A percentile compares a stretch with the other conserved stretches of the same genome.
phyloP scores from a whole-genome alignment of 805 yeast species.

The Ogataea pilisensis region DNA sequence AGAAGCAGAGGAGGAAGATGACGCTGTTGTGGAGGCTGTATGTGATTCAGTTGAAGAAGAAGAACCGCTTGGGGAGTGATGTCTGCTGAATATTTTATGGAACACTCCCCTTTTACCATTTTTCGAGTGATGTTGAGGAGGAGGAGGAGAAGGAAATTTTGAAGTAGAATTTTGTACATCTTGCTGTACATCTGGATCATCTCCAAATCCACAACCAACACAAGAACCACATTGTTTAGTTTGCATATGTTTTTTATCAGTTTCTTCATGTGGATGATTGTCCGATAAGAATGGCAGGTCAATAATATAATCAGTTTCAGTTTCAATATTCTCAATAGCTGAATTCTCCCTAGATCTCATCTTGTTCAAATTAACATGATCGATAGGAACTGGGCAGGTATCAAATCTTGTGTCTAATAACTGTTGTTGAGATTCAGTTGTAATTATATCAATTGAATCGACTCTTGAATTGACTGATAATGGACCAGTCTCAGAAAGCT shows the following conservation, averaged over 20 bases:
- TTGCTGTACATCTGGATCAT: constrained; percentile 5
- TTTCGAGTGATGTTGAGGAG: background rate
- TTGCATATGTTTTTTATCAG: constrained; percentile 1
- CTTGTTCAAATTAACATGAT: constrained; percentile 30
- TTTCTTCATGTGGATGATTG: constrained; percentile 3
- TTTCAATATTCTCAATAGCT: constrained; percentile 23
- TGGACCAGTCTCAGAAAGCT: constrained; percentile 32
- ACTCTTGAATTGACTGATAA: constrained; percentile 28
- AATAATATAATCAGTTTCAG: constrained; percentile 28
- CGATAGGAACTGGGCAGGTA: constrained; percentile 32
- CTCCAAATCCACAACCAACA: constrained; percentile 26
- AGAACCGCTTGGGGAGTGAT: constrained; percentile 3
- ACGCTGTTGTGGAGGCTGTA: constrained; percentile 3
- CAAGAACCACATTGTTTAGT: constrained; percentile 27
- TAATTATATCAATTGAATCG: constrained; percentile 22
- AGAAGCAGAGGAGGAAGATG: no score
- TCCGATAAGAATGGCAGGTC: constrained; percentile 16
- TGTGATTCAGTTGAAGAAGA: constrained; percentile 5
- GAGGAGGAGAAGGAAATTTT: no score
- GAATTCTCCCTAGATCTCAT: constrained; percentile 27
- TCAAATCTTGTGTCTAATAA: constrained; percentile 12
- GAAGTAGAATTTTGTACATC: no score
- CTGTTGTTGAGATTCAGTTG: constrained; percentile 24
- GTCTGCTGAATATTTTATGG: constrained; percentile 13
- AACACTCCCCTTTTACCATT: constrained; percentile 8